Conservation (phyloP, 106 monocot genomes). For the Dioscorea zingiberensis region DNA sequence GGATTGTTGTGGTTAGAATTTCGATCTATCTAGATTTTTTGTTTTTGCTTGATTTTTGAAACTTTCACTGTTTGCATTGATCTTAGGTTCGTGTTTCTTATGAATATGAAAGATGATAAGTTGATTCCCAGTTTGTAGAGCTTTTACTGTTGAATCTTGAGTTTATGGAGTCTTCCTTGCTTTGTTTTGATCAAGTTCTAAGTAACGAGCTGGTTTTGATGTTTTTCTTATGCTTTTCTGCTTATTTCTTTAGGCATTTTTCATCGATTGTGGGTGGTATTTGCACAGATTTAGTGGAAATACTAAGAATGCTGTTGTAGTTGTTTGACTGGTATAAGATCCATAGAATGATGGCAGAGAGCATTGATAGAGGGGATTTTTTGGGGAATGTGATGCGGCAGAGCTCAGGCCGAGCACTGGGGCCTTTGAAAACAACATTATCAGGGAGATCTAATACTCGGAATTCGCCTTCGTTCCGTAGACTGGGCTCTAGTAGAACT, state of each 20-base stretch:
- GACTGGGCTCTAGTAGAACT: conserved; percentile 33
- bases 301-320: neutral
- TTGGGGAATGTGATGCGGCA: conserved; percentile 27
- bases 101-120: too few relatives aligned
- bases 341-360: conserved; percentile 40
- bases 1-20: neutral
- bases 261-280: neutral
- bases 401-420: conserved; percentile 18
- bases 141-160: too few relatives aligned
- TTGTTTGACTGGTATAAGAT: neutral
- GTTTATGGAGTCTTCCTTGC: neutral
- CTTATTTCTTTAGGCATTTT: neutral
- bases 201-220: neutral
- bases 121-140: too few relatives aligned
- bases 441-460: conserved; percentile 51
- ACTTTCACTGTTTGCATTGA: too few relatives aligned
- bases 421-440: conserved; percentile 38
- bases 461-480: conserved; percentile 52
- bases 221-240: neutral
- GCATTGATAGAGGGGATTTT: conserved; percentile 21
- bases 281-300: neutral
- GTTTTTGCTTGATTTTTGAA: neutral
- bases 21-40: neutral
- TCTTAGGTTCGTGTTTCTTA: too few relatives aligned
- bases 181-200: neutral